These are phyloP conservation scores for Saccharum officinarum DNA, from an alignment of 176 grass and related monocot species.

Conservation along the genomic window DNA sequence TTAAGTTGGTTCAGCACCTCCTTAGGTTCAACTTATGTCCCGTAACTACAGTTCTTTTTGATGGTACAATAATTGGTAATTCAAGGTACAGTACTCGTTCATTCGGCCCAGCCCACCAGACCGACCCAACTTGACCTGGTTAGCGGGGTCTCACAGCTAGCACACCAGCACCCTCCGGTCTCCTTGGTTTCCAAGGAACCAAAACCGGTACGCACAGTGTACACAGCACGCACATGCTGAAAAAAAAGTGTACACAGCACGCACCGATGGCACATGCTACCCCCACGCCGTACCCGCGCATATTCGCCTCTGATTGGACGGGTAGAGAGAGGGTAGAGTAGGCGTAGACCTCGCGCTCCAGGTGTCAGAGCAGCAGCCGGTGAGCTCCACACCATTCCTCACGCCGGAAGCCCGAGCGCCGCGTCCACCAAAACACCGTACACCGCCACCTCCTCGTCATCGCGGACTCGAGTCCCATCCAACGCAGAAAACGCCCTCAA, in stretches of 20 bases:
- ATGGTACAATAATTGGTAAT: no score
- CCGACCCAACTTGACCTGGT: no score
- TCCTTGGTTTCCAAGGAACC: not conserved
- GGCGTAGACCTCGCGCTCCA: not conserved
- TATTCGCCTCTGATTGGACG: not conserved
- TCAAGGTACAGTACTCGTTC: no score
- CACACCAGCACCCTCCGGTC: no score
- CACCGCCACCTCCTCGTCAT: not conserved
- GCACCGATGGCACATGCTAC: not conserved
- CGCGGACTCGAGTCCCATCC: not conserved
- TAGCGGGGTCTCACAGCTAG: no score
- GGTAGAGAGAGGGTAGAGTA: not conserved
- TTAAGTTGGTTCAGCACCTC: no score
- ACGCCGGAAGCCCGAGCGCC: not conserved
- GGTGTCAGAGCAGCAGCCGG: not conserved
- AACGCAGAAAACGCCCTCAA: accelerated
- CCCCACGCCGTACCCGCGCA: not conserved
- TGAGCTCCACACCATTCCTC: not conserved
- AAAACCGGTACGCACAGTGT: no score
- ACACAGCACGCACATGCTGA: not conserved
- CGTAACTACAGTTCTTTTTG: no score
- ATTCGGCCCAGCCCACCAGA: no score
- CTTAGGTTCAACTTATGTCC: no score
- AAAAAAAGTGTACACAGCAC: not conserved
- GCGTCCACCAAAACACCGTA: not conserved